Percentiles rank a stretch among this genome's conserved stretches.
phyloP scores from a whole-genome alignment of 1,284 basidiomycete species.

The Cronartium ribicola region DNA sequence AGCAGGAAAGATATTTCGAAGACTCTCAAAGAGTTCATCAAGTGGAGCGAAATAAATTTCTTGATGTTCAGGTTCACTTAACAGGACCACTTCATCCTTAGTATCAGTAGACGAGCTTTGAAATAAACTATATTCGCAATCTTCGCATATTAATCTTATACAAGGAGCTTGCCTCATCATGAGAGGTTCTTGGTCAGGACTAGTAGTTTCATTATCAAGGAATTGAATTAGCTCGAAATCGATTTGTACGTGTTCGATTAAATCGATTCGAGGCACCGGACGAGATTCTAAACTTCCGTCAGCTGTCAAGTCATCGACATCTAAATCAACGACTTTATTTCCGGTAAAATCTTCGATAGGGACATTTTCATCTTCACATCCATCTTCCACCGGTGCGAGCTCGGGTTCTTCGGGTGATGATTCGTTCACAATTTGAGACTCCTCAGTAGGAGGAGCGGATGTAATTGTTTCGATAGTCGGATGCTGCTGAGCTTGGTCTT shows the following conservation, averaged over 20 bases:
- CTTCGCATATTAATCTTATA: constrained; percentile 23
- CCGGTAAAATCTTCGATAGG: constrained; percentile 1
- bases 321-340: neutral
- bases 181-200: neutral
- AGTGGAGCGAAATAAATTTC: constrained; percentile 26
- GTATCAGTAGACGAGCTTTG: neutral
- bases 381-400: no score
- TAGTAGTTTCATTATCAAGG: neutral
- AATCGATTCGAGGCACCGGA: constrained; percentile 5
- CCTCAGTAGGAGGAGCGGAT: no score
- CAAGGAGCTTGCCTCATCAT: constrained; percentile 7
- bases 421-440: no score
- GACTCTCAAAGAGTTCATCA: neutral
- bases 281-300: constrained; percentile 8
- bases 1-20: constrained; percentile 35
- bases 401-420: no score
- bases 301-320: neutral
- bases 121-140: constrained; percentile 33
- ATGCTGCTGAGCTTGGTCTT: no score
- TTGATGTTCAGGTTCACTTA: constrained; percentile 17
- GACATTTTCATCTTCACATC: neutral
- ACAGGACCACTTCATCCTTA: constrained; percentile 10
- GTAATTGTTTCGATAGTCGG: no score
- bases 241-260: constrained; percentile 5
- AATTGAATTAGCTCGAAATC: neutral